A percentile compares a stretch with the other conserved stretches of the same genome.
phyloP scores from a whole-genome alignment of 352 stramenopile species.

The Phytophthora niederhauseri region DNA sequence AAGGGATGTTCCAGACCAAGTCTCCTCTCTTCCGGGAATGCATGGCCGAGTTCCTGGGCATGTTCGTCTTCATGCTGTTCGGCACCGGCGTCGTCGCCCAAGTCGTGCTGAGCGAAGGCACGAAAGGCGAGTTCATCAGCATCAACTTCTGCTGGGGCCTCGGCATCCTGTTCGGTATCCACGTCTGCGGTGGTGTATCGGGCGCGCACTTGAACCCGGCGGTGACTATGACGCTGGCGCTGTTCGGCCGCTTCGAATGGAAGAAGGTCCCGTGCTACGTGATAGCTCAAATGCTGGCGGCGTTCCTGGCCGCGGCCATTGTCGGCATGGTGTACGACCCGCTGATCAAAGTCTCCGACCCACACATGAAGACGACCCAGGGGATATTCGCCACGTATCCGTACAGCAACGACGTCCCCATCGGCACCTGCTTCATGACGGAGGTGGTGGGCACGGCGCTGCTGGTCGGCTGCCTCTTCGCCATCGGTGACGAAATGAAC shows the following conservation, averaged over 20 bases:
- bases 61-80: slow-evolving; percentile 62
- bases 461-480: slow-evolving; percentile 59
- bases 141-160: slow-evolving; percentile 68
- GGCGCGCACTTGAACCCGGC: slow-evolving; percentile 64
- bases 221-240: slow-evolving; percentile 53
- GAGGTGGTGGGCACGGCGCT: slow-evolving; percentile 66
- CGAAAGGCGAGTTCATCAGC: slow-evolving; percentile 60
- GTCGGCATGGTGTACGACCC: slow-evolving; percentile 60
- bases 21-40: slow-evolving; percentile 59
- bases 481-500: slow-evolving; percentile 61
- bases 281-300: slow-evolving; percentile 45
- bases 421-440: slow-evolving; percentile 59
- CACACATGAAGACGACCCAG: slow-evolving; percentile 41
- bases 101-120: slow-evolving; percentile 51
- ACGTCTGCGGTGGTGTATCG: slow-evolving; percentile 48
- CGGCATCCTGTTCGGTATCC: slow-evolving; percentile 63
- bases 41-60: slow-evolving; percentile 65
- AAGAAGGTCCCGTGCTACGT: slow-evolving; percentile 36
- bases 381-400: slow-evolving; percentile 64
- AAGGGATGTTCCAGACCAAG: slow-evolving; percentile 33
- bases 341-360: slow-evolving; percentile 46
- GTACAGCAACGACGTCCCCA: slow-evolving; percentile 42
- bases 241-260: slow-evolving; percentile 55
- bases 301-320: slow-evolving; percentile 43
- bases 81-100: slow-evolving; percentile 63